Base-by-base conservation (phyloP, 2,329 filamentous ascomycete species). In the Fonsecaea monophora region DNA sequence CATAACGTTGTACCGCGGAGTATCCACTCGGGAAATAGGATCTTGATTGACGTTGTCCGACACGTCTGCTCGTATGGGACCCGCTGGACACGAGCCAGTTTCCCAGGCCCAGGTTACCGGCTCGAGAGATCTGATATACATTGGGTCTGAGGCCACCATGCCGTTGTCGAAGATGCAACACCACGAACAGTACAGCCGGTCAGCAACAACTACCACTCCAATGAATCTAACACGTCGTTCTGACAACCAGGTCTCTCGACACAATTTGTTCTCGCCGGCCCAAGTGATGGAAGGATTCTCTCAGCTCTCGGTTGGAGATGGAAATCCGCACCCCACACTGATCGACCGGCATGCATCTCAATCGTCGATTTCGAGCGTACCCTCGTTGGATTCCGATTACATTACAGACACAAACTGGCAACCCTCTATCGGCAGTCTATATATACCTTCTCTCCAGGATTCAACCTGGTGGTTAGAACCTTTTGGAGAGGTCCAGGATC, bases 221-320 rank as follows among this genome's bases (percentile, higher is more conserved):
- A 25, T 50, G 45, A 50, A 50, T 50, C 45, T 4, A 12, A 3
- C 45, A 9, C 45, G 18, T 50, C 45, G 9, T 21, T 25, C 45
- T 50, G 45, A 30, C 18, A 50, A 50, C 45, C 45, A 50, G 10
- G 6, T 21, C 25, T 12, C 45, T 50, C 45, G 25, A 25, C 45
- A 50, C 21, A 25, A 50, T 50, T 25, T 50, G 18, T 21, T 25
- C 25, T 50, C 45, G 25, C 45, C 45, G 10, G 8, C 18, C 45
- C 45, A 50, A 50, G 18, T 50, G 45, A 12, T 50, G 45, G 45
- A 50, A 50, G 45, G 45, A 50, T 50, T 50, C 45, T 50, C 45
- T n/a, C 45, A 50, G 8, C 45, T 50, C 18, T 50, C 45, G 45
- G 45, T 50, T 50, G 18, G 18, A 50, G 45, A 50, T 50, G 45